phyloP scores from a whole-genome alignment of 345 rosid species.

The Rhizophora apiculata region DNA sequence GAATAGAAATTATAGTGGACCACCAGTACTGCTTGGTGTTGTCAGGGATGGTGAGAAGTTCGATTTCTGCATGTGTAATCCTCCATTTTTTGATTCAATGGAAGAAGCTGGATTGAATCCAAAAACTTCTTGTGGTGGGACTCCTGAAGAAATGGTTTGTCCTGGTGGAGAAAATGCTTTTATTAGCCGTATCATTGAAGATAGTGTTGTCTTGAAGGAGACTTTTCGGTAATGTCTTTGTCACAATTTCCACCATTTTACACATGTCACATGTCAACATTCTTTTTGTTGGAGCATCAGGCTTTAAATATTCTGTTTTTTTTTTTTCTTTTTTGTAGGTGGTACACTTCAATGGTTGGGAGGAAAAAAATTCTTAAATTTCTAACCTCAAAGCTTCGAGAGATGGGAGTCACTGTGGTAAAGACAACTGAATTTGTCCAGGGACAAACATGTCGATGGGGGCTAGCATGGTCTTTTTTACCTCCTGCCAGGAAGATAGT shows the following conservation, averaged over 20 bases:
- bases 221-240: constrained; percentile 47
- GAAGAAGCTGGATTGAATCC: constrained; percentile 90
- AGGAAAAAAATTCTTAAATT: constrained; percentile 73
- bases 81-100: constrained; percentile 84
- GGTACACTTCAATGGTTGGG: constrained; percentile 95
- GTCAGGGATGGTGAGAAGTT: constrained; percentile 68
- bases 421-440: constrained; percentile 89
- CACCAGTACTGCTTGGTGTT: constrained; percentile 57
- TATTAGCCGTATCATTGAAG: constrained; percentile 67
- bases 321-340: constrained; percentile 36
- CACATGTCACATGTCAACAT: constrained; percentile 2
- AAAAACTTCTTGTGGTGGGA: constrained; percentile 89
- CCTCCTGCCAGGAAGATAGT: constrained; percentile 60
- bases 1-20: constrained; percentile 36
- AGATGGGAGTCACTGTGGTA: constrained; percentile 64
- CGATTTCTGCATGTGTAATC: constrained; percentile 95
- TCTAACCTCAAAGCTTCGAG: constrained; percentile 66
- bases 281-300: background rate
- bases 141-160: constrained; percentile 84
- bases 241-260: background rate
- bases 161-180: constrained; percentile 86
- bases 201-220: constrained; percentile 61
- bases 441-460: constrained; percentile 91
- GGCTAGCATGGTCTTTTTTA: constrained; percentile 87
- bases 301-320: background rate